Evolutionary conservation across 345 rosid genomes (phyloP), one percentile per base, ranked within the genome.

Genomic region (Eucalyptus sideroxylon): DNA sequence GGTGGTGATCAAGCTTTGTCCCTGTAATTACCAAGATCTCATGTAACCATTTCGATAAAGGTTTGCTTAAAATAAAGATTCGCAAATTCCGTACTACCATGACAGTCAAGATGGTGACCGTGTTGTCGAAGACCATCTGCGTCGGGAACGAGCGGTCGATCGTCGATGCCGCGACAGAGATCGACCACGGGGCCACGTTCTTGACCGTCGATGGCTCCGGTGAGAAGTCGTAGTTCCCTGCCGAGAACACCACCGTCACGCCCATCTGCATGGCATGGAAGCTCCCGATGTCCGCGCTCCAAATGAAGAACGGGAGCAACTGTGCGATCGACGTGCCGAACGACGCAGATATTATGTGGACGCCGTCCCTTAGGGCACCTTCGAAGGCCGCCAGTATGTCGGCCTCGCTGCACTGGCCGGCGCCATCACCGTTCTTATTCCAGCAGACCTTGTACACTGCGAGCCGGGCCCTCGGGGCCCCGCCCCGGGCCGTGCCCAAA

Each of bases 381-480:
- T 94, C 93, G 26, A 95, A 95, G 31, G 96, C 96, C 0, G 96
- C 96, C 27, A 95, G 91, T 31, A 94, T 91, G 86, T 95, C 95
- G 30, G 95, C 95, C 87, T 95, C 95, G 1, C 89, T 87, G 51
- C 97, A 95, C 40, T 80, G 51, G 7, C 93, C 93, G 9, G 67
- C 49, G 9, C 93, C 92, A 5, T 87, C 92, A 19, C 77, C 56
- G 40, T 88, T 87, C 44, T 87, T 89, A 51, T 89, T 90, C 96
- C 96, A 95, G 47, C 97, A 94, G 3, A 91, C 89, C 90, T 96
- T 96, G 92, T 89, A 95, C 87, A 96, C 95, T 2, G 96, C 96
- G 14, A 96, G 87, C 72, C 96, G 91, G 45, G 96, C 95, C 91
- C 89, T 91, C 5, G 96, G 95, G 11, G 96, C 96, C 47, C 97